These are phyloP conservation scores for Karstenula rhodostoma DNA, from an alignment of 2,329 filamentous ascomycete genomes.

Conservation along the genomic window DNA sequence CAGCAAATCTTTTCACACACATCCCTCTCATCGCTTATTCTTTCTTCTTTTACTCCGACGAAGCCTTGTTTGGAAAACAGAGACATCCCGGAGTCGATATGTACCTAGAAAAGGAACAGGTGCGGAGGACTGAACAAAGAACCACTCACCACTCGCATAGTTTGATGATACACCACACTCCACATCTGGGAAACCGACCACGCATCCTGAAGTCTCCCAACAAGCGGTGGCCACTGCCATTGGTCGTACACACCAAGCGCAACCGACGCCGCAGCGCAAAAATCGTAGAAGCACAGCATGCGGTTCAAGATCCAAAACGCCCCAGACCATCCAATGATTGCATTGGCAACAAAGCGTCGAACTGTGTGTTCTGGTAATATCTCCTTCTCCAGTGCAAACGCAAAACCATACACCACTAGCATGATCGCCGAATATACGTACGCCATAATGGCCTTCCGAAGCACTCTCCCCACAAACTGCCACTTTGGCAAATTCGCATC, in stretches of 20 bases:
- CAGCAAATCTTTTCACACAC: too few species aligned
- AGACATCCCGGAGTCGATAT: too few species aligned
- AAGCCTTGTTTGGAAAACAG: not conserved
- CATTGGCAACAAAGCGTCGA: not conserved
- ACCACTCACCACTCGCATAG: conserved; percentile 13
- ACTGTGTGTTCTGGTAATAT: not conserved
- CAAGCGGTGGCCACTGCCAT: conserved; percentile 18
- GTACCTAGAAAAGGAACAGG: too few species aligned
- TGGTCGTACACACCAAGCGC: conserved; percentile 11
- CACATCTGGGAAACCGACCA: conserved; percentile 17
- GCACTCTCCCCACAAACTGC: conserved; percentile 2
- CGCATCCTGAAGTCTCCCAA: conserved; percentile 6
- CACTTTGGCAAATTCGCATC: not conserved
- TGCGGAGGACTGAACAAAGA: too few species aligned
- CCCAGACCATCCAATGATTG: conserved; percentile 13
- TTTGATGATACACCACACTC: conserved; percentile 17
- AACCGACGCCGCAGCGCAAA: conserved; percentile 8
- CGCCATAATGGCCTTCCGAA: not conserved
- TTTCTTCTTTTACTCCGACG: not conserved
- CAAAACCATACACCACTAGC: conserved; percentile 6
- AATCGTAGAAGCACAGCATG: conserved; percentile 11
- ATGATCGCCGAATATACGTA: conserved; percentile 5
- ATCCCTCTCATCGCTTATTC: not conserved
- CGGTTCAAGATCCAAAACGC: conserved; percentile 13
- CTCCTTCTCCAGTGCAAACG: not conserved